phyloP scores from a whole-genome alignment of 2,329 filamentous ascomycete genomes.

The Cadophora luteo-olivacea region DNA sequence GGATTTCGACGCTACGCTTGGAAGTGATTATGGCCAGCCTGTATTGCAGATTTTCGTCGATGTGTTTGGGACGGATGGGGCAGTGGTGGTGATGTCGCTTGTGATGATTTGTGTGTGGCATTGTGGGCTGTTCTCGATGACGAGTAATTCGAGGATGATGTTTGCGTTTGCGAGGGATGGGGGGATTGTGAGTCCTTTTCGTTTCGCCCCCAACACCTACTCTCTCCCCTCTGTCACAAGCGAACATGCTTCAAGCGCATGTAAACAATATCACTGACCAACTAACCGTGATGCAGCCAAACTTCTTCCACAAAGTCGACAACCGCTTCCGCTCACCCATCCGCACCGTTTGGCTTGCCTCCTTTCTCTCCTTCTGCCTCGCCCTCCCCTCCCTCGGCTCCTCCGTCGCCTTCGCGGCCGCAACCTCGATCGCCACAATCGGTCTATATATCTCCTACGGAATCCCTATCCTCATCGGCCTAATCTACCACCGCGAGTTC shows the following conservation, averaged over 20 bases:
- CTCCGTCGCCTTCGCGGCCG: slow-evolving; percentile 61
- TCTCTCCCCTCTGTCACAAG: too few relatives aligned
- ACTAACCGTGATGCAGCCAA: slow-evolving; percentile 43
- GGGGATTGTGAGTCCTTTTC: slow-evolving; percentile 55
- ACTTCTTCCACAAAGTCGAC: slow-evolving; percentile 62
- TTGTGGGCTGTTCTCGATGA: slow-evolving; percentile 64
- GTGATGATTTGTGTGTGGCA: slow-evolving; percentile 68
- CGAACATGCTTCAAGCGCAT: neutral
- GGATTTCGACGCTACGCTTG: slow-evolving; percentile 57
- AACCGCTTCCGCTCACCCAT: slow-evolving; percentile 55
- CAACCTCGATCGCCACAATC: slow-evolving; percentile 64
- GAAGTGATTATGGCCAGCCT: slow-evolving; percentile 55
- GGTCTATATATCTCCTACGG: slow-evolving; percentile 65
- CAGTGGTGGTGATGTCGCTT: slow-evolving; percentile 59
- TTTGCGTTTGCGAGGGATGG: slow-evolving; percentile 62
- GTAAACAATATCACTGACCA: neutral
- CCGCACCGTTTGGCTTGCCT: slow-evolving; percentile 62
- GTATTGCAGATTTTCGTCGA: slow-evolving; percentile 65
- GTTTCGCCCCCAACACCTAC: too few relatives aligned
- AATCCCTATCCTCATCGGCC: slow-evolving; percentile 60
- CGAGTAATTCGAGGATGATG: slow-evolving; percentile 64
- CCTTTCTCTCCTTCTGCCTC: slow-evolving; percentile 59
- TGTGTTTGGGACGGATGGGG: slow-evolving; percentile 60
- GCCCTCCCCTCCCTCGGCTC: slow-evolving; percentile 61
- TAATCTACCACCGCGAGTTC: slow-evolving; percentile 59